A percentile compares a stretch with the other conserved stretches of the same genome.
Conservation (phyloP, 257 asterid genomes). For the Salvia miltiorrhiza region DNA sequence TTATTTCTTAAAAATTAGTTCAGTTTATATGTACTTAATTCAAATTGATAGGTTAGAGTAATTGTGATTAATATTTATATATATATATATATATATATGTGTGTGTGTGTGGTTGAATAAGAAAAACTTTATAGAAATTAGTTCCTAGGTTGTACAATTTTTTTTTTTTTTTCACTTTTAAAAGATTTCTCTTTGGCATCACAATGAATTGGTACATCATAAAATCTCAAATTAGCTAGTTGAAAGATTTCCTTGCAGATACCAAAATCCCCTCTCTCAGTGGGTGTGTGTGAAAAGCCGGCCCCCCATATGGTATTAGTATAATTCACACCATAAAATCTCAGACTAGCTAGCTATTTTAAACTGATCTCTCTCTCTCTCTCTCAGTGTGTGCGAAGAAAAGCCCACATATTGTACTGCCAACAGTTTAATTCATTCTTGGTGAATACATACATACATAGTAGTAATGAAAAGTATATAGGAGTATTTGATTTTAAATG, state of each 20-base stretch:
- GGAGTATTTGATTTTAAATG: too few relatives aligned
- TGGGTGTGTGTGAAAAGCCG: too few relatives aligned
- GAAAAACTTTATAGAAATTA: not conserved
- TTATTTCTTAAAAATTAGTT: not conserved
- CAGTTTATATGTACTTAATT: not conserved
- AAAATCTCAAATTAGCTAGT: not conserved
- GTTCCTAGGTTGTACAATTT: not conserved
- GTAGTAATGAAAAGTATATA: too few relatives aligned
- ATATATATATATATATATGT: not conserved
- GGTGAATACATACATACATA: too few relatives aligned
- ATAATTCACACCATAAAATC: too few relatives aligned
- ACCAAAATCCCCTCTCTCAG: not conserved
- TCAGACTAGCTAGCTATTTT: too few relatives aligned
- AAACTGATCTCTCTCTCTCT: not conserved
- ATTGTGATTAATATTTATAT: not conserved
- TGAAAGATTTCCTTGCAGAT: not conserved
- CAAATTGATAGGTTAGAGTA: not conserved
- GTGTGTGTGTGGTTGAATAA: too few relatives aligned
- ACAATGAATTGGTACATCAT: not conserved
- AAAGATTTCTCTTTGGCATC: too few relatives aligned
- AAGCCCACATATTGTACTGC: too few relatives aligned
- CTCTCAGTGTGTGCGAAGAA: not conserved
- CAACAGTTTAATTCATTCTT: too few relatives aligned
- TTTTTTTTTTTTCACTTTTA: not conserved
- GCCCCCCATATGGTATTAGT: too few relatives aligned